phyloP scores from a whole-genome alignment of 2,329 filamentous ascomycete species.

The Amauroascus verrucosus region DNA sequence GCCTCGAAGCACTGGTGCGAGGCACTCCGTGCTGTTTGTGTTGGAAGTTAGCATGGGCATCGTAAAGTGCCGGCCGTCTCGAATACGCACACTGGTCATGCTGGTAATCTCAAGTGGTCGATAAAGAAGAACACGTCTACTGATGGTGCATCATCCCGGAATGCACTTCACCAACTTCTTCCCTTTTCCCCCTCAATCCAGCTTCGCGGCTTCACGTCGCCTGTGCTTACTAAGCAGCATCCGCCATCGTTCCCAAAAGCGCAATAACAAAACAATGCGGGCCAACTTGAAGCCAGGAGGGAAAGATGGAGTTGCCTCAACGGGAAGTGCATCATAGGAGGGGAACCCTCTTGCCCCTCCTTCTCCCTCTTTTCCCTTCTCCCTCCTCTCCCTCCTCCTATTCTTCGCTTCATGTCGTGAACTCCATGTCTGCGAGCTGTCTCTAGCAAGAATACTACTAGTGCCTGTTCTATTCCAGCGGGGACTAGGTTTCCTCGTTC shows the following conservation, averaged over 20 bases:
- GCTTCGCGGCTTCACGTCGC: no score
- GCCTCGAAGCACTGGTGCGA: constrained; percentile 48
- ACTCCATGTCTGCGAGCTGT: no score
- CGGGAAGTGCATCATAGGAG: neutral
- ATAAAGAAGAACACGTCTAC: neutral
- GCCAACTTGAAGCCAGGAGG: no score
- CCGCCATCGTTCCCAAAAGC: no score
- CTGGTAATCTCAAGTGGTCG: neutral
- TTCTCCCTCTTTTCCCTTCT: neutral
- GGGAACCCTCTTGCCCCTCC: neutral
- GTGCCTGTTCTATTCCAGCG: no score
- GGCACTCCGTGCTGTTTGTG: constrained; percentile 68
- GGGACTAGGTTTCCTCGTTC: no score
- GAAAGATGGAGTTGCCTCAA: neutral
- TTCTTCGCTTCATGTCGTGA: neutral
- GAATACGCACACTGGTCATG: constrained; percentile 27
- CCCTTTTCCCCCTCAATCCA: no score
- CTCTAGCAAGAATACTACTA: no score
- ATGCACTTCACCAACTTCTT: no score
- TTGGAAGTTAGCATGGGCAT: constrained; percentile 4
- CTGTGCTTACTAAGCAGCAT: no score
- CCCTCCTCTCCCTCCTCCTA: neutral
- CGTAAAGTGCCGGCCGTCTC: neutral
- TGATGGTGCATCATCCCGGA: no score
- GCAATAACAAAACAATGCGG: no score